phyloP scores from a whole-genome alignment of 2,329 filamentous ascomycete genomes.

The Colletotrichum sojae region DNA sequence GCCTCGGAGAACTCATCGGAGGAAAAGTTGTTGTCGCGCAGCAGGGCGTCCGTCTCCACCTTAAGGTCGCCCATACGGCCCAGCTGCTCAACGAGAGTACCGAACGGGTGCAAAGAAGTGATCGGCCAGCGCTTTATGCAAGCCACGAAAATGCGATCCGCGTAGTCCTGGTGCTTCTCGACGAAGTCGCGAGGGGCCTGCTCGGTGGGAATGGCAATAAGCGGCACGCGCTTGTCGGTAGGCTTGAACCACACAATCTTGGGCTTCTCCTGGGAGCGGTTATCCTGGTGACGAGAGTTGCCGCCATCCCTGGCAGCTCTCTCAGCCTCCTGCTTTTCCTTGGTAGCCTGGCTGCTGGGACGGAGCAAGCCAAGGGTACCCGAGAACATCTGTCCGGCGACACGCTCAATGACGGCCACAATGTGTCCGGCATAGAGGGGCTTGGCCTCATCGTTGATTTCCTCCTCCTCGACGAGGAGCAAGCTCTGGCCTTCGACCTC shows the following conservation, averaged over 20 bases:
- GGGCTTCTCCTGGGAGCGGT: conserved; percentile 92
- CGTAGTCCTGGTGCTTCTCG: conserved; percentile 97
- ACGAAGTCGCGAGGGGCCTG: conserved; percentile 98
- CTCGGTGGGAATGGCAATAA: conserved; percentile 98
- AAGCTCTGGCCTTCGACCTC: conserved; percentile 98
- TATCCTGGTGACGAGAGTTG: conserved; percentile 79
- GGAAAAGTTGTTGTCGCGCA: conserved; percentile 98
- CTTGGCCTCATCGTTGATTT: conserved; percentile 98
- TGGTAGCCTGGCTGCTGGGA: conserved; percentile 97
- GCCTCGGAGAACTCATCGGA: conserved; percentile 98
- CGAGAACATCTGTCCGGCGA: conserved; percentile 99
- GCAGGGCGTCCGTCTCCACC: conserved; percentile 96
- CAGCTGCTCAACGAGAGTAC: conserved; percentile 96
- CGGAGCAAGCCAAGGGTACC: conserved; percentile 94
- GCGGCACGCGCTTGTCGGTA: conserved; percentile 96
- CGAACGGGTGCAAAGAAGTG: conserved; percentile 98
- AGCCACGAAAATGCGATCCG: conserved; percentile 97
- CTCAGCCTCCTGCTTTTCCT: conserved; percentile 99
- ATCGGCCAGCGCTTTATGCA: conserved; percentile 99
- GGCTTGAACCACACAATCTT: conserved; percentile 99
- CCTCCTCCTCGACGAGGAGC: conserved; percentile 96
- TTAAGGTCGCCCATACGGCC: conserved; percentile 97
- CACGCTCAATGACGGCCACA: conserved; percentile 96
- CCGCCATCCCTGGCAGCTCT: conserved; percentile 89
- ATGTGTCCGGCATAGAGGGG: conserved; percentile 97